Evolutionary conservation across 345 rosid genomes (phyloP), one percentile per base, ranked within the genome.

Genomic region (Populus davidiana): DNA sequence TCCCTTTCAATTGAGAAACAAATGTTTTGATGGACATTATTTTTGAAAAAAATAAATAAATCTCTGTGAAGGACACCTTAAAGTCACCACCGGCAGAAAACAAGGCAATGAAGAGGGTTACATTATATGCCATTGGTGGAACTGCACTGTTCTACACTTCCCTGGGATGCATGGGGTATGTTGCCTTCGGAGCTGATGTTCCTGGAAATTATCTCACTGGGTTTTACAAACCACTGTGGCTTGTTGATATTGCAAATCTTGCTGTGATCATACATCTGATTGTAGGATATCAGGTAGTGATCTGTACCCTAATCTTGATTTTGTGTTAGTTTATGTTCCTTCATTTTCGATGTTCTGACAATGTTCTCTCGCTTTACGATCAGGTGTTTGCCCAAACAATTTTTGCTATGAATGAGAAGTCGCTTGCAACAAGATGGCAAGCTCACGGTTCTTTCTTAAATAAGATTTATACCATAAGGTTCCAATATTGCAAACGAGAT

Each of bases 141-240:
- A 83, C 82, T 38, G 61, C 88, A 44, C 0, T 71, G 31, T 86
- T 81, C 72, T 81, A 86, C 76, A 39, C 81, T 67, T 72, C 6
- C 50, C 44, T 77, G 71, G 88, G 54, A 11, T 66, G 75, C 66
- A 13, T 80, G 64, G 86, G 85, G 13, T 86, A 86, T 69, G 86
- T 83, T 18, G 88, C 86, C 17, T 83, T 83, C 8, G 88, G 88
- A 10, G 79, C 66, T 75, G 43, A 75, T 3, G 75, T 74, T 12
- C 79, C 83, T 0, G 88, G 85, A 63, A 86, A 86, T 75, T 70
- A 83, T 74, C 77, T 86, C 25, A 59, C 83, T 1, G 85, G 86
- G 3, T 80, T 83, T 27, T 80, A 70, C 33, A 66, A 80, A 2
- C 77, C 85, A 3, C 76, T 75, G 21, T 85, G 88, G 86, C 86